Evolutionary conservation across 116 monocot species (phyloP).

Genomic region (Posidonia oceanica): DNA sequence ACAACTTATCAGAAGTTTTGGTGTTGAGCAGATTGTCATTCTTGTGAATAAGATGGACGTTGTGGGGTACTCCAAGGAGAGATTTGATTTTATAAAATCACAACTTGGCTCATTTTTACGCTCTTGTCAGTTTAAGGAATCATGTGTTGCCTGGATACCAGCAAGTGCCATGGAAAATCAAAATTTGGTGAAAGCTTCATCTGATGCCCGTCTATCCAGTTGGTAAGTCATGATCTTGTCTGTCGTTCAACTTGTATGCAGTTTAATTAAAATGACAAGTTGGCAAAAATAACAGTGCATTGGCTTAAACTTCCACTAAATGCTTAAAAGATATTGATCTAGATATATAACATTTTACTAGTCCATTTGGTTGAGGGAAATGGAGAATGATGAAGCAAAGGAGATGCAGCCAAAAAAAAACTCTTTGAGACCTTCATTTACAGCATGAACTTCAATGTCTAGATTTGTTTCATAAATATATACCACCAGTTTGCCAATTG

Average conservation of each 20-base stretch:
- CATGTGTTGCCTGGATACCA: constrained; percentile 62
- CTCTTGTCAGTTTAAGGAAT: constrained; percentile 79
- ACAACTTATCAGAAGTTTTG: constrained; percentile 92
- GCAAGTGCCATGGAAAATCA: constrained; percentile 79
- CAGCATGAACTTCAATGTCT: too few relatives aligned
- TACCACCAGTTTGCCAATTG: neutral
- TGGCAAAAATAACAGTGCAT: too few relatives aligned
- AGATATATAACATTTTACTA: too few relatives aligned
- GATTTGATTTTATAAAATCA: constrained; percentile 60
- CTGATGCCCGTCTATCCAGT: constrained; percentile 39
- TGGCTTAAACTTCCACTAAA: too few relatives aligned
- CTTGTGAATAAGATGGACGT: constrained; percentile 88
- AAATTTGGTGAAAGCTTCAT: constrained; percentile 47
- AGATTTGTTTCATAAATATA: neutral
- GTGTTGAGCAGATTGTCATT: constrained; percentile 75
- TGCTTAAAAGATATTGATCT: too few relatives aligned
- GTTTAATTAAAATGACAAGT: too few relatives aligned
- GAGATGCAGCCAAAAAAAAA: too few relatives aligned
- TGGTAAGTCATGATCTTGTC: constrained; percentile 39
- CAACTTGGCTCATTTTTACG: constrained; percentile 61
- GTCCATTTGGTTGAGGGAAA: too few relatives aligned
- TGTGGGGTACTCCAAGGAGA: constrained; percentile 67
- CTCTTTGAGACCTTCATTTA: too few relatives aligned
- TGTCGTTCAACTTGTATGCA: neutral
- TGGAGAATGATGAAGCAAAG: too few relatives aligned